phyloP scores from a whole-genome alignment of 768 basidiomycete species.

The Amanita exitialis region DNA sequence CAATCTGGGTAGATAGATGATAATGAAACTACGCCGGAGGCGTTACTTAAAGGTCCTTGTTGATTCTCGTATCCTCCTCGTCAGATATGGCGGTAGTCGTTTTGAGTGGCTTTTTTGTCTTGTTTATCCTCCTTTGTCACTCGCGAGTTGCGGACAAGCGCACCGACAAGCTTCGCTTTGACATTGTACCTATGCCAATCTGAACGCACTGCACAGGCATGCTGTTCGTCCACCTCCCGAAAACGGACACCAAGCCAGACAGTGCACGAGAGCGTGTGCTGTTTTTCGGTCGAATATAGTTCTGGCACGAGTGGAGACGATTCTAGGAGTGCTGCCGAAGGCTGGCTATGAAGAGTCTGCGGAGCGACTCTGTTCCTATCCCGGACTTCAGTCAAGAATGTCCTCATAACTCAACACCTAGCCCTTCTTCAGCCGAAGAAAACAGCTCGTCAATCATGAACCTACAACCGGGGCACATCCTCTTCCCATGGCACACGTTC shows the following conservation, averaged over 20 bases:
- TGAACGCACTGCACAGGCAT: conserved; percentile 78
- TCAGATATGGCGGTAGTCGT: conserved; percentile 8
- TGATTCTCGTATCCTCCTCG: conserved; percentile 5
- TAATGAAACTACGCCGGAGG: conserved; percentile 89
- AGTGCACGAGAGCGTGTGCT: conserved; percentile 25
- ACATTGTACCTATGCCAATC: conserved; percentile 99
- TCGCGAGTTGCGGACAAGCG: conserved; percentile 70
- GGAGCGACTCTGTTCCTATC: conserved; percentile 63
- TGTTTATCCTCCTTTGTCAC: conserved; percentile 46
- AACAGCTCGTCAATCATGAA: too few relatives aligned
- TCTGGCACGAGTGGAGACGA: background rate
- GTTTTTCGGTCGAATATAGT: background rate
- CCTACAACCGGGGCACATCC: too few relatives aligned
- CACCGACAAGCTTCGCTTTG: conserved; percentile 63
- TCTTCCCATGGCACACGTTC: too few relatives aligned
- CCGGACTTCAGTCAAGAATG: too few relatives aligned
- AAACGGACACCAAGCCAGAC: conserved; percentile 67
- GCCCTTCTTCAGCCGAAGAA: too few relatives aligned
- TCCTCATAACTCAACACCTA: too few relatives aligned
- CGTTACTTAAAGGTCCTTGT: conserved; percentile 36
- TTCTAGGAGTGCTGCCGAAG: background rate
- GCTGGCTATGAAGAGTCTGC: conserved; percentile 28
- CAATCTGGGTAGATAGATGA: conserved; percentile 79
- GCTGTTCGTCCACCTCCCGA: conserved; percentile 68
- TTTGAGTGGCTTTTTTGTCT: conserved; percentile 34